A percentile compares a stretch with the other conserved stretches of the same genome.
These are phyloP conservation scores for Linnemannia hyalina DNA, from an alignment of 192 early-diverging fungal genomes.

Conservation along the genomic window DNA sequence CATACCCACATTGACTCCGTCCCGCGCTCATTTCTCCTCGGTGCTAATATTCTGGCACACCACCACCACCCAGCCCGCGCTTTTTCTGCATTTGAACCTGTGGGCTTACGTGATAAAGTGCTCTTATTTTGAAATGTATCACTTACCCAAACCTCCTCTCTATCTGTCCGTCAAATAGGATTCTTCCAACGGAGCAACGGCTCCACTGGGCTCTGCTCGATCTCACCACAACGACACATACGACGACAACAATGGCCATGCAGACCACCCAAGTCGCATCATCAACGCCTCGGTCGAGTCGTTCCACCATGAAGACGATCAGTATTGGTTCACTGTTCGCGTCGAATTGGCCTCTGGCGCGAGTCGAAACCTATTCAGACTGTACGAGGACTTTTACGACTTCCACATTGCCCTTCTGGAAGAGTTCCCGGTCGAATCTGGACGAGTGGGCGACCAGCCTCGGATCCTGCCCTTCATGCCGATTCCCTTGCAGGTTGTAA, in stretches of 20 bases:
- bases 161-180: constrained; percentile 9
- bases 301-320: constrained; percentile 76
- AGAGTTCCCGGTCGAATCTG: constrained; percentile 75
- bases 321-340: constrained; percentile 80
- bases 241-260: constrained; percentile 68
- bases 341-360: constrained; percentile 67
- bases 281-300: constrained; percentile 74
- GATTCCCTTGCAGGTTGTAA: constrained; percentile 71
- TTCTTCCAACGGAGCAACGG: constrained; percentile 41
- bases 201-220: constrained; percentile 66
- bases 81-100: background rate
- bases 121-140: constrained; percentile 3
- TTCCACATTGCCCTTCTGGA: constrained; percentile 81
- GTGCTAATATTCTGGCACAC: background rate
- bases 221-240: constrained; percentile 75
- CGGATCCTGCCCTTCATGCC: constrained; percentile 77
- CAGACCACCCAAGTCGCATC: constrained; percentile 69
- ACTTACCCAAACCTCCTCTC: background rate
- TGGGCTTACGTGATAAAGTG: constrained; percentile 15
- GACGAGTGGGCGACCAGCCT: constrained; percentile 62
- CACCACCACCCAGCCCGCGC: background rate
- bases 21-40: background rate
- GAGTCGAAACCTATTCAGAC: constrained; percentile 74
- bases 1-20: background rate
- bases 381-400: constrained; percentile 86